These are phyloP conservation scores for Calonectria ilicicola DNA, from an alignment of 2,329 filamentous ascomycete species.

Conservation along the genomic window DNA sequence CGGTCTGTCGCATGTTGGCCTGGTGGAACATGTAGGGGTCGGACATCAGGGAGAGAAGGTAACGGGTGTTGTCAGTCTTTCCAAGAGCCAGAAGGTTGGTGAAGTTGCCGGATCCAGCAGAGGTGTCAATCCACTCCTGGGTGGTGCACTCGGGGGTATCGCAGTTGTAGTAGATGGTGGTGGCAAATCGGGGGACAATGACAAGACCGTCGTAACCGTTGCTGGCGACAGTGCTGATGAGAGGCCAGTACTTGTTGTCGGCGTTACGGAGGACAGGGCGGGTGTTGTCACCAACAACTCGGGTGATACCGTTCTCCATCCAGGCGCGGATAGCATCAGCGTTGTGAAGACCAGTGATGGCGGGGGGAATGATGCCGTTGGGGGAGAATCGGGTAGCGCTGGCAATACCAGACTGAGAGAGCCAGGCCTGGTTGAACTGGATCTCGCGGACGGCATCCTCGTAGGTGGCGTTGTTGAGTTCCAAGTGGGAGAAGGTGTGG, in stretches of 20 bases:
- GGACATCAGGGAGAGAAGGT: conserved; percentile 23
- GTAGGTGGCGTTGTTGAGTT: conserved; percentile 33
- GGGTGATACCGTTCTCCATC: conserved; percentile 26
- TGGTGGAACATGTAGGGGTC: conserved; percentile 35
- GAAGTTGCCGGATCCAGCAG: conserved; percentile 21
- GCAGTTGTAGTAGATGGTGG: conserved; percentile 34
- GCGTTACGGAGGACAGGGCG: conserved; percentile 14
- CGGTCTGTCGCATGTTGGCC: conserved; percentile 28
- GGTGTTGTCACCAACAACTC: conserved; percentile 31
- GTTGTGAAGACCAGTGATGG: conserved; percentile 32
- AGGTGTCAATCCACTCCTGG: conserved; percentile 32
- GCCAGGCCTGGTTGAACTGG: conserved; percentile 31
- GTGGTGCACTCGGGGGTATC: conserved; percentile 30
- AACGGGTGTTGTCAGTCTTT: conserved; percentile 27
- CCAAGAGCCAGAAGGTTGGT: conserved; percentile 18
- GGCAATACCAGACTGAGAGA: conserved; percentile 30
- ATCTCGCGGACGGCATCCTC: conserved; percentile 29
- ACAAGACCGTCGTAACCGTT: conserved; percentile 27
- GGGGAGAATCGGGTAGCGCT: conserved; percentile 25
- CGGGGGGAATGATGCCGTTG: conserved; percentile 29
- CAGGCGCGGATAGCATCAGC: conserved; percentile 30
- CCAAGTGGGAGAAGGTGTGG: conserved; percentile 31
- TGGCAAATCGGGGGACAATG: conserved; percentile 29
- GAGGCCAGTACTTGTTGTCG: conserved; percentile 27
- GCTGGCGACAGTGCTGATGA: conserved; percentile 22